Evolutionary conservation across 495 filamentous ascomycete genomes (phyloP), one percentile per base, ranked within the genome.

Genomic region (Hyphodiscus hymeniophilus): DNA sequence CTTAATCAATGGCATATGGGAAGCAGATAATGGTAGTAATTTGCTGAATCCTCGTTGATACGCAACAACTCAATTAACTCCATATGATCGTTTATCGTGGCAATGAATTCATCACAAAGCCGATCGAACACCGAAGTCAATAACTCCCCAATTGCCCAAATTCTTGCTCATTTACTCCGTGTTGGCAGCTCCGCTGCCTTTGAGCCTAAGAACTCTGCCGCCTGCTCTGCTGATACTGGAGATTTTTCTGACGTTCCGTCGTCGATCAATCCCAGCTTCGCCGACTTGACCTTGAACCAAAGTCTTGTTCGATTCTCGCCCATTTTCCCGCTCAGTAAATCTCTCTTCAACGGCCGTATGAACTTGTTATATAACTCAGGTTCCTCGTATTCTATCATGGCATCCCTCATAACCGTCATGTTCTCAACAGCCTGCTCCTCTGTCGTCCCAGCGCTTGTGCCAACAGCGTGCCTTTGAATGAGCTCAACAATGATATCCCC

Each of bases 331-430:
- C 64, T 68, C 23, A 89, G 55, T 2, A 97, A 55, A 38, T 81
- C 81, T 47, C 69, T 66, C 68, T 95, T 97, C 39, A 99, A 61
- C 17, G 72, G 68, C 22, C 56, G 69, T 34, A 96, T 23, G 47
- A 90, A 79, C 3, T 79, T 74, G 65, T 97, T 96, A 60, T 85
- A 99, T 24, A 84, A 51, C 1, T 52, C 72, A 1, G 89, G 85
- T 63, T 84, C 77, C 58, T 96, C 94, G 36, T 84, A 73, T 3
- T 80, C 79, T 0, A 81, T 71, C 51, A 94, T 68, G 59, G 89
- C 85, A 28, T 89, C 80, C 24, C 90, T 73, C 71, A 95, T 77
- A 1, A 85, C 84, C 2, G 81, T 69, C 3, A 97, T 66, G 38
- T 80, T 77, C 62, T 94, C 94, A 13, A 84, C 65, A 16, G 85